phyloP scores from a whole-genome alignment of 225 moss, liverwort and hornwort genomes.

The Pseudisothecium myosuroides region DNA sequence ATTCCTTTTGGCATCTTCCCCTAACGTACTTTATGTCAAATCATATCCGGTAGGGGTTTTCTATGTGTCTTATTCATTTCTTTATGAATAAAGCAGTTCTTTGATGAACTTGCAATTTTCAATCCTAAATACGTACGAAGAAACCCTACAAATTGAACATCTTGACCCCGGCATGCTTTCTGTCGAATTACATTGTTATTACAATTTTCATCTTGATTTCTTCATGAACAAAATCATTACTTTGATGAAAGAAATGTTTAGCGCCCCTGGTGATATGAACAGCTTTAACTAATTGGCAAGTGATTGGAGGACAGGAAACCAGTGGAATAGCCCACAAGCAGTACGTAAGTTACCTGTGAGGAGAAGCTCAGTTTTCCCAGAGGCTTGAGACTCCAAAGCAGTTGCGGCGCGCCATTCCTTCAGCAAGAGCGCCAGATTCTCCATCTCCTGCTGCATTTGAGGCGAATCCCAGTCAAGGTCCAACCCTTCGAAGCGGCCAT shows the following conservation, averaged over 20 bases:
- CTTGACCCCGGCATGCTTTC: neutral
- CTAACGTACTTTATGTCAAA: neutral
- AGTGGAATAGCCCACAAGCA: neutral
- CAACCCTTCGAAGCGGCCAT: conserved; percentile 58
- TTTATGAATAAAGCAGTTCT: neutral
- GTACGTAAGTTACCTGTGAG: conserved; percentile 58
- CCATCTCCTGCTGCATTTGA: conserved; percentile 37
- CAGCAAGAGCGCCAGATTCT: conserved; percentile 15
- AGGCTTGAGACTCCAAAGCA: neutral
- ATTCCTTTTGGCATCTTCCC: neutral
- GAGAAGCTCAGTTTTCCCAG: conserved; percentile 28
- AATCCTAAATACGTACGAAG: neutral
- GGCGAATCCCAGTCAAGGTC: conserved; percentile 80
- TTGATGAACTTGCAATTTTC: neutral
- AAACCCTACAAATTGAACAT: neutral
- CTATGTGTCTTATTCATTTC: neutral
- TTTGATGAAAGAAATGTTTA: neutral
- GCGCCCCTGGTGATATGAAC: neutral
- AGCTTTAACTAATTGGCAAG: neutral
- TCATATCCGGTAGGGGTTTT: neutral
- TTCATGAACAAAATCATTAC: neutral
- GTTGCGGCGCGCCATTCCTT: conserved; percentile 55
- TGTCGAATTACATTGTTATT: neutral
- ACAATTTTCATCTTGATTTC: neutral
- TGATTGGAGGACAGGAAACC: neutral